A percentile compares a stretch with the other conserved stretches of the same genome.
Conservation (phyloP, 1,284 basidiomycete genomes). For the Cutaneotrichosporon sp. region DNA sequence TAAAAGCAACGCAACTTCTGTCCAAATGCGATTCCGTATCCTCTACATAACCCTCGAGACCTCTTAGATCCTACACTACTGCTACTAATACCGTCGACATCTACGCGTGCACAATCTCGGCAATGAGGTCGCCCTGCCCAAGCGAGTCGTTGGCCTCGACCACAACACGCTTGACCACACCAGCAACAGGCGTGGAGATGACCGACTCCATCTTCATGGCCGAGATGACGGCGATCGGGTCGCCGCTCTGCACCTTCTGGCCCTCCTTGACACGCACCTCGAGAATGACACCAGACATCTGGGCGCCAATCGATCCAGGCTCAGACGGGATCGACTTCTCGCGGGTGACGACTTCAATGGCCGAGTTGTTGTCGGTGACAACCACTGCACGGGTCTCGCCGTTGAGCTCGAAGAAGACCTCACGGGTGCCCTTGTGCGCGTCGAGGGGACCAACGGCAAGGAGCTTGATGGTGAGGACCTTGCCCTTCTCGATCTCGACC, state of each 20-base stretch:
- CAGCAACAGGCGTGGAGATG: constrained; percentile 90
- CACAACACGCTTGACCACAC: constrained; percentile 87
- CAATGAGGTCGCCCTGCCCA: constrained; percentile 51
- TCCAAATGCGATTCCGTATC: background rate
- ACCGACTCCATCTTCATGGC: constrained; percentile 97
- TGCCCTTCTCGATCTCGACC: constrained; percentile 94
- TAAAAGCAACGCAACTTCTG: too few species aligned
- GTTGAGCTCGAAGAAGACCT: constrained; percentile 97
- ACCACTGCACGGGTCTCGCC: constrained; percentile 85
- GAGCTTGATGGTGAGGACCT: constrained; percentile 93
- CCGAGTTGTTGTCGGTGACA: constrained; percentile 93
- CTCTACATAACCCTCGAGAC: background rate
- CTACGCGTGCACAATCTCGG: constrained; percentile 36
- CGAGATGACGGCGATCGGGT: constrained; percentile 66
- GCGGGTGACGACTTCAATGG: constrained; percentile 85
- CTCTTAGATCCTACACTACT: constrained; percentile 5
- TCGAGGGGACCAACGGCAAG: constrained; percentile 94
- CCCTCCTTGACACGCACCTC: constrained; percentile 97
- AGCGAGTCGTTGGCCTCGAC: constrained; percentile 65
- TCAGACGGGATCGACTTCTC: constrained; percentile 84
- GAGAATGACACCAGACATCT: constrained; percentile 81
- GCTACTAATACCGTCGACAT: background rate
- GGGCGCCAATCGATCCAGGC: constrained; percentile 92
- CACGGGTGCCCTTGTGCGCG: constrained; percentile 83
- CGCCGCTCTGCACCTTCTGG: constrained; percentile 95